These are phyloP conservation scores for Schizothecium vesticola DNA, from an alignment of 495 filamentous ascomycete species.

Conservation along the genomic window DNA sequence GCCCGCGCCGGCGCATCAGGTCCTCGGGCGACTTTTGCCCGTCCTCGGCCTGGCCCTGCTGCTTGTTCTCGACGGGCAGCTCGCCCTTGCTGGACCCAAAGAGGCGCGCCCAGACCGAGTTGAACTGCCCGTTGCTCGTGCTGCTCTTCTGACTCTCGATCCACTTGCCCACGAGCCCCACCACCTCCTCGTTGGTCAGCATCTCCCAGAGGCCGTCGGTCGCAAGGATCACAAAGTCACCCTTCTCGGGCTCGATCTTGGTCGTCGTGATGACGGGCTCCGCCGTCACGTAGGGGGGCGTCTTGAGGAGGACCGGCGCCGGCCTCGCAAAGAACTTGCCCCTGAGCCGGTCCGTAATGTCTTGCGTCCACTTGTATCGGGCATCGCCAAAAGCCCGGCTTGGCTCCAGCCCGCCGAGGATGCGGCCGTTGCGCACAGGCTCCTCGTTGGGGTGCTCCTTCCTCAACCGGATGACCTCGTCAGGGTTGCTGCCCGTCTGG, in stretches of 20 bases:
- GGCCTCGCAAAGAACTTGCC: constrained; percentile 78
- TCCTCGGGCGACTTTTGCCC: constrained; percentile 66
- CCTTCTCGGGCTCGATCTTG: constrained; percentile 79
- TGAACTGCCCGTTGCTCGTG: constrained; percentile 31
- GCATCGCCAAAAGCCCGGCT: constrained; percentile 94
- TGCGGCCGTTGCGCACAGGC: constrained; percentile 75
- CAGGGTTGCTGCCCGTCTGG: constrained; percentile 81
- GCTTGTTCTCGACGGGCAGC: constrained; percentile 52
- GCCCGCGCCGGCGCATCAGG: constrained; percentile 78
- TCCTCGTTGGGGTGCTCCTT: constrained; percentile 84
- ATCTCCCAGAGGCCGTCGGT: constrained; percentile 99
- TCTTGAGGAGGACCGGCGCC: constrained; percentile 66
- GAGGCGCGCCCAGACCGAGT: constrained; percentile 50
- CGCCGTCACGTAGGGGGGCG: constrained; percentile 95
- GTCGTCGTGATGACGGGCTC: constrained; percentile 96
- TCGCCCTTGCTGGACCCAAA: constrained; percentile 44
- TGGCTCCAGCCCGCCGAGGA: constrained; percentile 88
- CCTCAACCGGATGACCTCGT: constrained; percentile 74
- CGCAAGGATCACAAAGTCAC: constrained; percentile 94
- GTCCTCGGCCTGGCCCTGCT: constrained; percentile 29
- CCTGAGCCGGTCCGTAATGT: constrained; percentile 76
- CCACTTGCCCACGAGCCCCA: constrained; percentile 95
- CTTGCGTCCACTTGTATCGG: constrained; percentile 88
- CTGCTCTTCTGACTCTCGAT: constrained; percentile 65
- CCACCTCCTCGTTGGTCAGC: constrained; percentile 97